Base-by-base conservation (phyloP, 2,329 filamentous ascomycete species). In the Claviceps lovelessii region DNA sequence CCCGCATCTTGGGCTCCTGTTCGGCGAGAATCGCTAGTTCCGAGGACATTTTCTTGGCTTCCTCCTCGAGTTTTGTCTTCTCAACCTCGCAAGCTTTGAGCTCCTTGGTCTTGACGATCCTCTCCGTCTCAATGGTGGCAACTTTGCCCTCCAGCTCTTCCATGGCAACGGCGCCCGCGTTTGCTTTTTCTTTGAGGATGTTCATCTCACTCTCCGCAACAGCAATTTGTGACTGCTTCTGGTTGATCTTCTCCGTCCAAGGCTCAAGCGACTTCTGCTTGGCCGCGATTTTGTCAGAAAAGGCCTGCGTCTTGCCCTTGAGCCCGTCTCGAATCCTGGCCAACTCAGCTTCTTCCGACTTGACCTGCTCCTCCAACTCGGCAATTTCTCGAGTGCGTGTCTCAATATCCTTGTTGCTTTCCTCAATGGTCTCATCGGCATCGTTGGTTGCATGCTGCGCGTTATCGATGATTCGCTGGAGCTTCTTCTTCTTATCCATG, bases 191-290 rank as follows among this genome's bases (percentile, higher is more conserved):
- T 45, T 82, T 80, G 8, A 98, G 77, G 55, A 98, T 97, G 57
- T 90, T 85, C 61, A 97, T 80, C 68, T 98, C 91, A 68, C 90
- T 95, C 67, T 95, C 88, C 1, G 93, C 90, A 11, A 98, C 90
- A 4, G 91, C 91, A 61, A 96, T 94, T 4, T 87, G 83, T 0
- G 90, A 96, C 65, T 93, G 86, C 68, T 95, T 97, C 66, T 95
- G 86, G 68, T 93, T 96, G 72, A 98, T 91, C 71, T 93, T 97
- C 60, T 90, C 90, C 61, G 86, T 90, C 93, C 93, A 98, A 0
- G 93, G 93, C 70, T 97, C 91, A 11, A 98, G 76, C 1, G 88
- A 85, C 70, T 94, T 96, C 65, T 98, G 93, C 71, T 95, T 96
- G 5, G 77, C 78, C 0, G 90, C 84, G 61, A 98, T 97, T 64